Conservation (phyloP, 2,329 filamentous ascomycete species). For the Fusarium staphyleae region DNA sequence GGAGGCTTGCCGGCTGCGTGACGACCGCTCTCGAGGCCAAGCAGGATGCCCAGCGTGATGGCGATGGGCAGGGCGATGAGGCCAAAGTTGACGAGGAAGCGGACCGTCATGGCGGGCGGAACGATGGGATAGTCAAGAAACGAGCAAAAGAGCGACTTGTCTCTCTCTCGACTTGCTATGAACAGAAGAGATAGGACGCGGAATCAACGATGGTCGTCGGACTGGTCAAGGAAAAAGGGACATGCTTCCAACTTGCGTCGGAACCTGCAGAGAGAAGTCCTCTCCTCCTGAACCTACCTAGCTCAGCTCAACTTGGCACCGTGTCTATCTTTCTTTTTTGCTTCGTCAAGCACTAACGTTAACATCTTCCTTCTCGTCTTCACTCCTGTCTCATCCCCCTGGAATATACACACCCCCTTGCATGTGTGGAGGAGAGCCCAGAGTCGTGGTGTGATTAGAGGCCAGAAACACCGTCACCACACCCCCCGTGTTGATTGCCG, state of each 20-base stretch:
- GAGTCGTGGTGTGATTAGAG: conserved; percentile 8
- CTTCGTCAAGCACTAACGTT: too few species aligned
- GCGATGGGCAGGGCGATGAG: conserved; percentile 59
- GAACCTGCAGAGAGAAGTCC: neutral
- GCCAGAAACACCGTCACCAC: neutral
- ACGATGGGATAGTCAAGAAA: neutral
- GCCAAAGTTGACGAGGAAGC: conserved; percentile 57
- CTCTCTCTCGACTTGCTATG: neutral
- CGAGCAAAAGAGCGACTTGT: neutral
- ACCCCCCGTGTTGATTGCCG: too few species aligned
- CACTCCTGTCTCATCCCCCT: conserved; percentile 12
- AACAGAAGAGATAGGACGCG: neutral
- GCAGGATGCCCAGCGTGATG: conserved; percentile 56
- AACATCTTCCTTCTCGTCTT: neutral
- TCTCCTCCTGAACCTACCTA: neutral
- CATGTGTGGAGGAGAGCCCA: neutral
- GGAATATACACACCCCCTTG: conserved; percentile 5
- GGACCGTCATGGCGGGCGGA: conserved; percentile 45
- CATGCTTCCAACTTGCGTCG: neutral
- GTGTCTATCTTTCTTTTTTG: neutral
- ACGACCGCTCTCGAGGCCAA: conserved; percentile 57
- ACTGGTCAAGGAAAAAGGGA: neutral
- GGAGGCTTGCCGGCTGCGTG: conserved; percentile 52
- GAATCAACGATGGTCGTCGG: neutral
- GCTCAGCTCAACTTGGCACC: conserved; percentile 9